A percentile compares a stretch with the other conserved stretches of the same genome.
Conservation (phyloP, 768 basidiomycete species). For the Boletellus sp. region DNA sequence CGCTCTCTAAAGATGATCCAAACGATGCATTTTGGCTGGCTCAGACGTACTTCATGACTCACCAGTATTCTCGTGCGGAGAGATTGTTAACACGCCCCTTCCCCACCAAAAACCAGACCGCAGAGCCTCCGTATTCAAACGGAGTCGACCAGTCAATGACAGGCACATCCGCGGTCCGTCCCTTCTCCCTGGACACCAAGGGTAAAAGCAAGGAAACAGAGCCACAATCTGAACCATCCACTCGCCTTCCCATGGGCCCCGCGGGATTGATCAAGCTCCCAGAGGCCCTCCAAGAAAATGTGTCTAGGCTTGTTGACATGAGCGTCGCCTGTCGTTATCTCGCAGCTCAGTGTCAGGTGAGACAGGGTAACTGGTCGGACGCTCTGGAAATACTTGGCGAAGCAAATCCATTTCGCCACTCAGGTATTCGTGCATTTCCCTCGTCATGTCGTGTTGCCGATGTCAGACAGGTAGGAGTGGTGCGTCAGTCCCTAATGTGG, state of each 20-base stretch:
- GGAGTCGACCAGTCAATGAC: conserved; percentile 17
- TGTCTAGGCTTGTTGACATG: conserved; percentile 85
- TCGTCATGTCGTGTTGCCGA: conserved; percentile 5
- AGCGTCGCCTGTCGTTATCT: conserved; percentile 95
- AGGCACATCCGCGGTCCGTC: conserved; percentile 39
- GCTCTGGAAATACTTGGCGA: conserved; percentile 93
- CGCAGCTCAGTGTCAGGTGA: conserved; percentile 89
- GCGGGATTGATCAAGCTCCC: conserved; percentile 69
- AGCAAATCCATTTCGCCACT: conserved; percentile 80
- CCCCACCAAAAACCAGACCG: conserved; percentile 46
- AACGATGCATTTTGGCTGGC: conserved; percentile 99
- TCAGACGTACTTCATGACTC: conserved; percentile 94
- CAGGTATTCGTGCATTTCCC: conserved; percentile 40
- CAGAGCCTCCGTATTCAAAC: conserved; percentile 29
- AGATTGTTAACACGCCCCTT: conserved; percentile 87
- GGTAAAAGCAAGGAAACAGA: conserved; percentile 64
- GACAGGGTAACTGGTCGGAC: conserved; percentile 89
- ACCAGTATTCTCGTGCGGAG: conserved; percentile 94
- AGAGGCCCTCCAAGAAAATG: conserved; percentile 57
- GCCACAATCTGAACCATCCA: conserved; percentile 33
- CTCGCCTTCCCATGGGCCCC: conserved; percentile 68
- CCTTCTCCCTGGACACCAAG: conserved; percentile 39
- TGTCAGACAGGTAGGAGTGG: conserved; percentile 52
- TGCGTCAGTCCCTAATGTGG: conserved; percentile 70
- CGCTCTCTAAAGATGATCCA: conserved; percentile 63